Conservation (phyloP, 306 rosid species). For the Benincasa hispida region DNA sequence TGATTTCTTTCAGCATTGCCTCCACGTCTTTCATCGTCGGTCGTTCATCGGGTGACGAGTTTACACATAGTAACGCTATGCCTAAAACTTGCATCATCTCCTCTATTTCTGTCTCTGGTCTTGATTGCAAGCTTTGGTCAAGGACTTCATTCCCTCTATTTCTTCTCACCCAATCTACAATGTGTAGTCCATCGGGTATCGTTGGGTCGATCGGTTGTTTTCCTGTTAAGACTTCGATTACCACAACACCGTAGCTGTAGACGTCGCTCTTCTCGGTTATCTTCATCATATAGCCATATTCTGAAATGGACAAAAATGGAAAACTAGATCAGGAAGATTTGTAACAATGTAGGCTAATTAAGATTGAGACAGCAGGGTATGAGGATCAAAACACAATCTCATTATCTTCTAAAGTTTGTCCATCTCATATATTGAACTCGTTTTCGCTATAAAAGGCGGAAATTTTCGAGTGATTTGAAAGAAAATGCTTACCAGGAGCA, state of each 20-base stretch:
- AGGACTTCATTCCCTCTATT: constrained; percentile 59
- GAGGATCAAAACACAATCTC: not conserved
- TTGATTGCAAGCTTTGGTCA: constrained; percentile 46
- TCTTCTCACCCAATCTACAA: constrained; percentile 90
- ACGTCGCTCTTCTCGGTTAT: constrained; percentile 61
- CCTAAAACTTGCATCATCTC: constrained; percentile 88
- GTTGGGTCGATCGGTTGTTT: constrained; percentile 99
- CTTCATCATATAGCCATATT: constrained; percentile 93
- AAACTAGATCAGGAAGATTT: not conserved
- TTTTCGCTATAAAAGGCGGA: not conserved
- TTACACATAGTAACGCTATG: constrained; percentile 77
- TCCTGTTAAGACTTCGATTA: constrained; percentile 80
- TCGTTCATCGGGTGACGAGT: constrained; percentile 68
- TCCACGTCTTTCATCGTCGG: constrained; percentile 92
- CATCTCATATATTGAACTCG: not conserved
- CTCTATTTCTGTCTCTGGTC: constrained; percentile 70
- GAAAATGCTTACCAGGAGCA: constrained; percentile 62
- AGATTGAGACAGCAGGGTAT: not conserved
- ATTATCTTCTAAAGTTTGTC: not conserved
- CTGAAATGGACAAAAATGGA: constrained; percentile 24
- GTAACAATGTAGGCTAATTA: not conserved
- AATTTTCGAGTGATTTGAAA: not conserved
- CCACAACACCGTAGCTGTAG: constrained; percentile 73
- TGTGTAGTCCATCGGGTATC: constrained; percentile 69
- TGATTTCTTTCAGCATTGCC: constrained; percentile 82